phyloP scores from a whole-genome alignment of 78 protist genomes.

The Paratrimastix pyriformis region DNA sequence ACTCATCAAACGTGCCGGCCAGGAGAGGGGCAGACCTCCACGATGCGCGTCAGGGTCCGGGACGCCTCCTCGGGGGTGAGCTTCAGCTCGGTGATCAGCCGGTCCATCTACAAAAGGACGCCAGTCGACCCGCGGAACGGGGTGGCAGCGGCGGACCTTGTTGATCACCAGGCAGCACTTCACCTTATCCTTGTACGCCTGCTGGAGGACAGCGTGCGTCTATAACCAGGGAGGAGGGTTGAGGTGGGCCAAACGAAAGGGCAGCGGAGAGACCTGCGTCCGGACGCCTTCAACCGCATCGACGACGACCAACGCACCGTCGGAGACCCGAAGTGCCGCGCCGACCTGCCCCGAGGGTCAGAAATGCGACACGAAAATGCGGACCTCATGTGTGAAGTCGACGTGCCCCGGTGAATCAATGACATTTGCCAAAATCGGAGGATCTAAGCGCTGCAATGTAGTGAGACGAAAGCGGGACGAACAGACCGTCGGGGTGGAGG shows the following conservation, averaged over 20 bases:
- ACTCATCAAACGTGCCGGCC: no score
- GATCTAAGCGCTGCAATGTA: no score
- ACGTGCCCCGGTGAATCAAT: constrained; percentile 90
- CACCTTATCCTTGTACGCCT: constrained; percentile 73
- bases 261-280: constrained; percentile 49
- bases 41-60: constrained; percentile 47
- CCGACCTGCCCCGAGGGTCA: neutral
- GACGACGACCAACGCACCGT: constrained; percentile 72
- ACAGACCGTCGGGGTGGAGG: neutral
- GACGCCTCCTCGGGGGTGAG: constrained; percentile 70
- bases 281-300: constrained; percentile 81
- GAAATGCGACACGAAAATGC: constrained; percentile 52
- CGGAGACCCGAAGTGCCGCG: constrained; percentile 19
- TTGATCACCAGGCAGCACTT: constrained; percentile 75
- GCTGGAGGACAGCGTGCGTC: constrained; percentile 83
- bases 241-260: no score
- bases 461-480: no score
- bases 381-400: constrained; percentile 74
- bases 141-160: constrained; percentile 69
- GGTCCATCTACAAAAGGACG: neutral
- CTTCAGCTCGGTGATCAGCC: constrained; percentile 65
- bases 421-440: constrained; percentile 58
- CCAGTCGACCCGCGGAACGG: no score
- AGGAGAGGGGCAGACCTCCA: constrained; percentile 3
- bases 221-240: no score